Evolutionary conservation across 73 alveolate species (phyloP), one percentile per base, ranked within the genome.

Genomic region (Paramecium pentaurelia): DNA sequence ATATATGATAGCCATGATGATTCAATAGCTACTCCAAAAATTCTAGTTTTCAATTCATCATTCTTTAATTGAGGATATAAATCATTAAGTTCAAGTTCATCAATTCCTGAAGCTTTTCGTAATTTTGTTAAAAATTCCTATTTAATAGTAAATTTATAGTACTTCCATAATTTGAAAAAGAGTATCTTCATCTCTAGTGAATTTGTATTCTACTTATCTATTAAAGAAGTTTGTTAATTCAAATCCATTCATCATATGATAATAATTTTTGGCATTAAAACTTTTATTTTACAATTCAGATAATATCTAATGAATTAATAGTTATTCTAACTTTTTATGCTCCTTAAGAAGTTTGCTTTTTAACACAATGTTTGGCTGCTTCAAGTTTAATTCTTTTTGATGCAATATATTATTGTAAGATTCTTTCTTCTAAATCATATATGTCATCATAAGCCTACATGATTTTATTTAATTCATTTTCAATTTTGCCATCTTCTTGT

Each of bases 301-400:
- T 22, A 40, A 80, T 36, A 80, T 80, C 91, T 80, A 37, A 3
- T 27, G 30, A 54, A 16, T 54, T 18, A 54, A 11, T 12, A 40
- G 5, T 45, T 25, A 32, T 38, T 45, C 28, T n/a, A 6, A 80
- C 91, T 36, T 20, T 6, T 7, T 20, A 22, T 18, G 91, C 77
- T 20, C 77, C 75, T n/a, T n/a, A 4, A 18, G 11, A 16, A 5
- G 77, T 80, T n/a, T 80, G 18, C n/a, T 27, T 80, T 8, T 80
- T 42, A 20, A 36, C 18, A 9, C 91, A 80, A 9, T 32, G 44
- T 80, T 80, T 45, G 6, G 9, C 20, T 5, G 64, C 75, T 6
- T 80, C 91, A 22, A 80, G 58, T 45, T 45, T 38, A 6, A 80
- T 49, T 80, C 91, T 80, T 47, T 80, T 80, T 37, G 75, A 80